Conservation (phyloP, 2,329 filamentous ascomycete species). For the Colletotrichum kahawae region DNA sequence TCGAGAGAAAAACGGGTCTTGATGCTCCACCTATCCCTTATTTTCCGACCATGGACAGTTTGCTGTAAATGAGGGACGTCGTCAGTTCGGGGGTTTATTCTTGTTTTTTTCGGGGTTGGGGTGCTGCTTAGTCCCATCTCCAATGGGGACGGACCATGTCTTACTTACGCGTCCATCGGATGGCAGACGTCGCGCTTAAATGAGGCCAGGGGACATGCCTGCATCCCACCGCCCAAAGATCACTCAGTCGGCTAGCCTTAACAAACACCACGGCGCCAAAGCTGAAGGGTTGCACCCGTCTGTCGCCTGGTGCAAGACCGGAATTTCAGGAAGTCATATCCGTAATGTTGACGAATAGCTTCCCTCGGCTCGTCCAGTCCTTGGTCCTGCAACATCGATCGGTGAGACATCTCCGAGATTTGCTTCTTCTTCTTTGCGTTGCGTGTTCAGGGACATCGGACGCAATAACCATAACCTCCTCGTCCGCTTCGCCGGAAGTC, state of each 20-base stretch:
- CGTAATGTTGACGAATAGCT: neutral
- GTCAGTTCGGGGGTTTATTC: neutral
- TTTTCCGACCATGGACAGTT: constrained; percentile 6
- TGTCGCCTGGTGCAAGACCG: neutral
- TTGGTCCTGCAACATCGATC: neutral
- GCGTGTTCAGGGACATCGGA: neutral
- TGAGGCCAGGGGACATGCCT: constrained; percentile 16
- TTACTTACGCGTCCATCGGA: constrained; percentile 12
- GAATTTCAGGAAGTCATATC: neutral
- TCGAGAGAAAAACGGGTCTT: neutral
- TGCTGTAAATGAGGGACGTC: constrained; percentile 2
- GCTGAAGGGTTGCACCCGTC: neutral
- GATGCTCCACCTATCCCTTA: constrained; percentile 8
- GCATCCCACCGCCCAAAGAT: neutral
- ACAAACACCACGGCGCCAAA: neutral
- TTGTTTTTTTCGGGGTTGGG: neutral
- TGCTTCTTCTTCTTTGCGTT: neutral
- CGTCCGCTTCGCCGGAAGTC: neutral
- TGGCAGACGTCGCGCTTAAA: constrained; percentile 10
- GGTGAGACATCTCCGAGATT: neutral
- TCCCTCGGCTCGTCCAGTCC: neutral
- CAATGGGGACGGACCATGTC: neutral
- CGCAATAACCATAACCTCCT: neutral
- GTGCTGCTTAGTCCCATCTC: neutral
- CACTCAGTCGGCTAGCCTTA: neutral